A percentile compares a stretch with the other conserved stretches of the same genome.
These are phyloP conservation scores for Fusarium denticulatum DNA, from an alignment of 2,329 filamentous ascomycete genomes.

Conservation along the genomic window DNA sequence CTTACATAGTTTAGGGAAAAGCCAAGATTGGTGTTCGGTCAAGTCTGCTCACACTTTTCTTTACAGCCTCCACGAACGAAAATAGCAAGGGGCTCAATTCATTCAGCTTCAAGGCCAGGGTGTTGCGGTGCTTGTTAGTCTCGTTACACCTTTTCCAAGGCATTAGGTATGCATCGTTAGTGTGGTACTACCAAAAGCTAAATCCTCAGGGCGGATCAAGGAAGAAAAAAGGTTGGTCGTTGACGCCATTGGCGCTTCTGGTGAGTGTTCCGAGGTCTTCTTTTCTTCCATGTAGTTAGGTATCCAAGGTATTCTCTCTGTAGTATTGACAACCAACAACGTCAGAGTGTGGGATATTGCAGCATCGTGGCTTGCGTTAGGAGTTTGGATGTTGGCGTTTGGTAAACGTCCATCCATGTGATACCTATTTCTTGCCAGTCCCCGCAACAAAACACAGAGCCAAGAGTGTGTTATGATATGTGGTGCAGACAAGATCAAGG, in stretches of 20 bases:
- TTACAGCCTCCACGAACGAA: background rate
- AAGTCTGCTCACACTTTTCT: constrained; percentile 20
- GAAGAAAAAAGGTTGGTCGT: constrained; percentile 4
- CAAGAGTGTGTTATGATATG: background rate
- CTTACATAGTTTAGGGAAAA: background rate
- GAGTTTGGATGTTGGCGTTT: background rate
- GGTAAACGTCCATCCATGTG: background rate
- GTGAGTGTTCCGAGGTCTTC: constrained; percentile 16
- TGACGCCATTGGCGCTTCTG: constrained; percentile 31
- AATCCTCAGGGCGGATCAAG: background rate
- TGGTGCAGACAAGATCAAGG: constrained; percentile 1
- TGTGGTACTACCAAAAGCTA: constrained; percentile 10
- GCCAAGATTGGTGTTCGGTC: constrained; percentile 26
- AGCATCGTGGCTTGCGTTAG: constrained; percentile 16
- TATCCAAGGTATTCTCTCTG: background rate
- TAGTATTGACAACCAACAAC: background rate
- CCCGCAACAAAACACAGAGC: background rate
- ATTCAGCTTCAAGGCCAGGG: background rate
- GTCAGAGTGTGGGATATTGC: constrained; percentile 13
- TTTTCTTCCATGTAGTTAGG: background rate
- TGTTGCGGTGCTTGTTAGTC: background rate
- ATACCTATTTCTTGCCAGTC: background rate
- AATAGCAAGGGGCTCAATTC: constrained; percentile 19
- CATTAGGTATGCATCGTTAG: constrained; percentile 14
- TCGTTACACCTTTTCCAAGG: constrained; percentile 24